phyloP scores from a whole-genome alignment of 768 basidiomycete genomes.

The Ramaria rubella region DNA sequence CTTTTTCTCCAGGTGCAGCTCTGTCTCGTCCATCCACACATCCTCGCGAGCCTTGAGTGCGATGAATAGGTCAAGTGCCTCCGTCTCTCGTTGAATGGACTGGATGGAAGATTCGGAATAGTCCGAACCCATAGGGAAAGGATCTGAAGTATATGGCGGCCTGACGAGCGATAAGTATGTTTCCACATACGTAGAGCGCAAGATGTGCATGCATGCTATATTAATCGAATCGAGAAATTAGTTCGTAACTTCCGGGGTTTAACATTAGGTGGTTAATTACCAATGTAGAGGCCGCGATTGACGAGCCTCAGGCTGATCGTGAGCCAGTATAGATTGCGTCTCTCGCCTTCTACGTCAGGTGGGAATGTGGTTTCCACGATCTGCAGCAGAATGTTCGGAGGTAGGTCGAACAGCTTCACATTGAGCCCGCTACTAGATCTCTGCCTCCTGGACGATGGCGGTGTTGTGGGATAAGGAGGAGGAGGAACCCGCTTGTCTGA shows the following conservation, averaged over 20 bases:
- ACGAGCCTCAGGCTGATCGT: conserved; percentile 56
- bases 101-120: conserved; percentile 27
- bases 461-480: conserved; percentile 5
- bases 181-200: conserved; percentile 68
- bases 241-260: not conserved
- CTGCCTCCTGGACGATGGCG: not conserved
- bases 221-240: not conserved
- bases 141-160: conserved; percentile 68
- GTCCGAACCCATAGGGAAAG: conserved; percentile 46
- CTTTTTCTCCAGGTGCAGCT: conserved; percentile 67
- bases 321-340: conserved; percentile 70
- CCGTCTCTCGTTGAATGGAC: conserved; percentile 64
- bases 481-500: conserved; percentile 9
- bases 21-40: conserved; percentile 65
- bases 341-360: conserved; percentile 32
- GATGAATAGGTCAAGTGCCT: conserved; percentile 71
- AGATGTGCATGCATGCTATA: conserved; percentile 72
- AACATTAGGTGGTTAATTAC: conserved; percentile 30
- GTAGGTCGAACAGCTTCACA: conserved; percentile 32
- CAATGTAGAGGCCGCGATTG: conserved; percentile 60
- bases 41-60: conserved; percentile 76
- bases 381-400: conserved; percentile 60
- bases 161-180: conserved; percentile 58
- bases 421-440: not conserved
- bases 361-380: conserved; percentile 65